Evolutionary conservation across 2,329 filamentous ascomycete species (phyloP).

Genomic region (Neonectria sp.): DNA sequence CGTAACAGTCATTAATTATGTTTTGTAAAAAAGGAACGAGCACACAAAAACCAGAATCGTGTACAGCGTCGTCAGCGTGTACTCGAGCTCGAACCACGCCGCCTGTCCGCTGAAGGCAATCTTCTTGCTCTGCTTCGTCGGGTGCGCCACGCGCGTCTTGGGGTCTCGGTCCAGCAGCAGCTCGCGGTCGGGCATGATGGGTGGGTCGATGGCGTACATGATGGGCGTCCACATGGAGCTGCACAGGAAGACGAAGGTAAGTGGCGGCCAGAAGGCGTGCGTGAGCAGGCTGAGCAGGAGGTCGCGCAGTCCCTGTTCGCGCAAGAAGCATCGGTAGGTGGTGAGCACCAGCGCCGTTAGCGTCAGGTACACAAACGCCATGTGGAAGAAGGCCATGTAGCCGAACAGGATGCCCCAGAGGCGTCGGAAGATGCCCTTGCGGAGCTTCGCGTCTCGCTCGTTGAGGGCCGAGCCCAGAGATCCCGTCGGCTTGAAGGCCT

Average conservation of each 20-base stretch:
- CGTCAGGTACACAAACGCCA: conserved; percentile 68
- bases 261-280: conserved; percentile 74
- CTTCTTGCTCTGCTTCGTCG: conserved; percentile 66
- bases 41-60: conserved; percentile 65
- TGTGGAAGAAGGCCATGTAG: conserved; percentile 69
- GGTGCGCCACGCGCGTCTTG: conserved; percentile 68
- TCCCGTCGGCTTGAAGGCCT: conserved; percentile 74
- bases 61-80: conserved; percentile 65
- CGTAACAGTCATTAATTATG: conserved; percentile 45
- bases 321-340: conserved; percentile 65
- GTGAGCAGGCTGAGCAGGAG: conserved; percentile 69
- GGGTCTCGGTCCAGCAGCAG: conserved; percentile 69
- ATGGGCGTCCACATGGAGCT: conserved; percentile 72
- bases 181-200: conserved; percentile 70
- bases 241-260: conserved; percentile 70
- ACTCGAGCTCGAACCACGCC: conserved; percentile 70
- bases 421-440: conserved; percentile 67
- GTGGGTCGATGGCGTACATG: conserved; percentile 73
- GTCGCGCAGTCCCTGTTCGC: conserved; percentile 54
- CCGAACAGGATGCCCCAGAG: conserved; percentile 69
- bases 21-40: conserved; percentile 51
- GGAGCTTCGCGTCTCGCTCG: conserved; percentile 68
- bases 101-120: conserved; percentile 68
- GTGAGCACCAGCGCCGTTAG: conserved; percentile 65
- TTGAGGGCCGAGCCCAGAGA: conserved; percentile 70